phyloP scores from a whole-genome alignment of 441 rosid genomes.

The Euphorbia celastroides region DNA sequence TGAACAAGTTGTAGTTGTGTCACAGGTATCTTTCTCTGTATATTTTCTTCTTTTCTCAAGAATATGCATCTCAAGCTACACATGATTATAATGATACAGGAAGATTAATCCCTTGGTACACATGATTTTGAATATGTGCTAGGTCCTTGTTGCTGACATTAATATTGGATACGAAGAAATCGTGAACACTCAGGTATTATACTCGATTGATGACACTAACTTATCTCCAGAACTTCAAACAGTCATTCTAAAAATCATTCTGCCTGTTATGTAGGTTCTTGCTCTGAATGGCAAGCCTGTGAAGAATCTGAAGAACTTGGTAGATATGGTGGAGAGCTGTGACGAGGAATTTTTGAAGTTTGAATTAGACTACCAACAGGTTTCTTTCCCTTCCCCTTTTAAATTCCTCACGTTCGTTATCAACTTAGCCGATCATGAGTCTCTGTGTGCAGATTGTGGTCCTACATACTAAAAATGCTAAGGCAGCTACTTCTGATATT shows the following conservation, averaged over 20 bases:
- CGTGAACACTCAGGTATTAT: conserved; percentile 77
- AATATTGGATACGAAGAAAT: conserved; percentile 94
- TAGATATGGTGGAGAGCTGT: conserved; percentile 76
- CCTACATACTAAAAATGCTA: conserved; percentile 57
- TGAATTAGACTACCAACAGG: conserved; percentile 84
- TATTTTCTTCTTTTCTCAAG: background rate
- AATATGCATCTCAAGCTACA: background rate
- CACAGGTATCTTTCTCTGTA: conserved; percentile 46
- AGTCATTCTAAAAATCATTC: background rate
- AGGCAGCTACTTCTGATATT: conserved; percentile 73
- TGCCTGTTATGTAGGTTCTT: conserved; percentile 44
- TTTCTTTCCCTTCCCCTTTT: conserved; percentile 22
- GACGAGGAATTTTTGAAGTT: conserved; percentile 70
- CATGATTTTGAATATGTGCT: conserved; percentile 5
- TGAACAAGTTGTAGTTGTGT: conserved; percentile 85
- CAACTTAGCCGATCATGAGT: background rate
- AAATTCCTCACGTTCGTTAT: background rate
- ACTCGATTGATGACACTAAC: background rate
- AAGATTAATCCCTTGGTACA: background rate
- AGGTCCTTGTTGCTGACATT: conserved; percentile 94
- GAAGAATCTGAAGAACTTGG: conserved; percentile 76
- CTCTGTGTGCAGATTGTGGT: conserved; percentile 55
- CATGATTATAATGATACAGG: background rate
- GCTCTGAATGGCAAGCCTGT: conserved; percentile 85
- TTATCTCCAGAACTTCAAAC: background rate